Base-by-base conservation (phyloP, 345 rosid genomes). In the Ricinus communis region DNA sequence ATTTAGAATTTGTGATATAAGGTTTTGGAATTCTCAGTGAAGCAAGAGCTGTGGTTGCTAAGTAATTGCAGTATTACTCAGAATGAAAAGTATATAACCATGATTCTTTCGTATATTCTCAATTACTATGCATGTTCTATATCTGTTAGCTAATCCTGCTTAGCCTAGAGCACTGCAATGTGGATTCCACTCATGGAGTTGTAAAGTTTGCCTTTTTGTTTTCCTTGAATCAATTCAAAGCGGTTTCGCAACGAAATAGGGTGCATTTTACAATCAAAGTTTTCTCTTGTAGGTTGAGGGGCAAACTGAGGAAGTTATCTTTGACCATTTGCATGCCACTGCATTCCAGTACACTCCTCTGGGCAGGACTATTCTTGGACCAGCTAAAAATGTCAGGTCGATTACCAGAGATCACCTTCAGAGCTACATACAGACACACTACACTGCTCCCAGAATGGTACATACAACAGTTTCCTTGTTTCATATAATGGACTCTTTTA, bases 361-460 rank as follows among this genome's bases (percentile, higher is more conserved):
- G 67, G 99, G 98, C 65, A 88, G 98, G 82, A 91, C 91, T 66
- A 96, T 96, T 80, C 88, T 93, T 1, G 99, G 99, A 76, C 86
- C 97, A 75, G 96, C 96, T 76, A 79, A 87, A 72, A 96, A 96
- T 72, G 78, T 96, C 70, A 85, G 68, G 85, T 79, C 96, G 2
- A 96, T 96, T 70, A 85, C 96, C 62, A 88, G 84, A 72, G 87
- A 77, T 54, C 82, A 96, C 79, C 91, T 96, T 30, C 90, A 88
- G 79, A 82, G 80, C 76, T 96, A 96, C 74, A 93, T 96, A 55
- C 83, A 86, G 67, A 91, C 98, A 33, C 99, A 96, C 77, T 96
- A 93, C 81, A 87, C 99, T 18, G 98, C 99, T 77, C 96, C 99
- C 41, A 85, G 99, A 82, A 93, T 90, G 97, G 97, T 96, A 89